Percentiles rank a stretch among this genome's conserved stretches.
Evolutionary conservation across 192 early-diverging fungal species (phyloP).

Genomic region (Globomyces pollinis-pini): DNA sequence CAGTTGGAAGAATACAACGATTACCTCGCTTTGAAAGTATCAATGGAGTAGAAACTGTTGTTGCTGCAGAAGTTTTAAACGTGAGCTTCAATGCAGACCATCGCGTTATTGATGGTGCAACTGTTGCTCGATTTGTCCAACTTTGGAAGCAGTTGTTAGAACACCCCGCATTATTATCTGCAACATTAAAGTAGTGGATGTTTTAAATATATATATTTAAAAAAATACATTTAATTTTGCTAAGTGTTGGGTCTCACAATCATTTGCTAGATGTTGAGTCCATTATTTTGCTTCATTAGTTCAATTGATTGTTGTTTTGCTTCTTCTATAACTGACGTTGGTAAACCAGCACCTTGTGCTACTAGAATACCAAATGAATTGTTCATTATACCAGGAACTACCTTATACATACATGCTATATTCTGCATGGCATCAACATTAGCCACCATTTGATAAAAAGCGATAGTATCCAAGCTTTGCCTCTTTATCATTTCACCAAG

Average conservation of each 20-base stretch:
- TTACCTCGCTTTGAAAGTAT: slow-evolving; percentile 74
- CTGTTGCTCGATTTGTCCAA: slow-evolving; percentile 83
- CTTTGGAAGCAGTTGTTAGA: slow-evolving; percentile 83
- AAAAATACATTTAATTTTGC: no score
- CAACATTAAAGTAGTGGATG: slow-evolving; percentile 11
- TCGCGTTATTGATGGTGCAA: slow-evolving; percentile 92
- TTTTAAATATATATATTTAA: no score
- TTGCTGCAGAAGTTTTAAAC: slow-evolving; percentile 64
- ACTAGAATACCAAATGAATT: slow-evolving; percentile 66
- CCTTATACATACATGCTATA: slow-evolving; percentile 57
- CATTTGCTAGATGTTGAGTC: no score
- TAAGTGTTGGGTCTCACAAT: no score
- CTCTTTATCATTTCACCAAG: slow-evolving; percentile 31
- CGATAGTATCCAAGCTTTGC: slow-evolving; percentile 8
- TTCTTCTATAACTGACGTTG: slow-evolving; percentile 23
- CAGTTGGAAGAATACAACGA: slow-evolving; percentile 74
- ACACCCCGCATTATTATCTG: slow-evolving; percentile 63
- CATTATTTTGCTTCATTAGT: no score
- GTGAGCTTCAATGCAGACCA: slow-evolving; percentile 95
- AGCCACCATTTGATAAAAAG: slow-evolving; percentile 2
- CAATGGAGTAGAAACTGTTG: slow-evolving; percentile 58
- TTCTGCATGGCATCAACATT: slow-evolving; percentile 20
- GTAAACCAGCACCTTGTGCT: slow-evolving; percentile 61
- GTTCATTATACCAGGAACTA: slow-evolving; percentile 56
- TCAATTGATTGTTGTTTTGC: slow-evolving; percentile 1